These are phyloP conservation scores for Miscanthus lutarioriparius DNA, from an alignment of 176 grass and related monocot species.

Conservation along the genomic window DNA sequence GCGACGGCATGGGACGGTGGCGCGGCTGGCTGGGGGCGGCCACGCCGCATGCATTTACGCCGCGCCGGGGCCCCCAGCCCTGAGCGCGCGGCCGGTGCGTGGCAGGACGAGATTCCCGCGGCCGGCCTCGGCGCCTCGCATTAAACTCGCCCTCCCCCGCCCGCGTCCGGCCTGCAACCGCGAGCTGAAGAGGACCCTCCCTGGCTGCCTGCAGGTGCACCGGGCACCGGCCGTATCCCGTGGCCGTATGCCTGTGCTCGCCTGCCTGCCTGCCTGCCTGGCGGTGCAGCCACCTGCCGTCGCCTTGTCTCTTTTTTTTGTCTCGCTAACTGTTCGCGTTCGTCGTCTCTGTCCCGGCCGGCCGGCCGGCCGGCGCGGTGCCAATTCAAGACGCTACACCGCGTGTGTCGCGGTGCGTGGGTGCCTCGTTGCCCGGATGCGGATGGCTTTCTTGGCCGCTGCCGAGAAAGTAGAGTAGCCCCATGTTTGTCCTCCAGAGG, in stretches of 20 bases:
- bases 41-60: constrained; percentile 32
- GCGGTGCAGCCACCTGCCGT: background rate
- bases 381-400: background rate
- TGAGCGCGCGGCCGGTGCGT: constrained; percentile 2
- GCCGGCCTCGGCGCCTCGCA: constrained; percentile 18
- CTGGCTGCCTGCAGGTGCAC: background rate
- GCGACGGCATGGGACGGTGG: constrained; percentile 13
- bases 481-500: background rate
- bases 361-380: background rate
- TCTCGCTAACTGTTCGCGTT: background rate
- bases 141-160: background rate
- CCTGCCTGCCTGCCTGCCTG: background rate
- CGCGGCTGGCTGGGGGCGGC: background rate
- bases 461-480: background rate
- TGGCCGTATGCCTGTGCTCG: no score
- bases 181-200: background rate
- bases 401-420: no score
- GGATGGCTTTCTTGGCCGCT: background rate
- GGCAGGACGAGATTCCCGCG: constrained; percentile 44
- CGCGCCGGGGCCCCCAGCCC: background rate
- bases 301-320: constrained; percentile 32
- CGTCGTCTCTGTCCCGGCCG: background rate
- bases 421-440: no score
- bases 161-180: background rate
- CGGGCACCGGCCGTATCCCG: no score